Evolutionary conservation across 2,329 filamentous ascomycete species (phyloP), one percentile per base, ranked within the genome.

Genomic region (Alternaria conjuncta): DNA sequence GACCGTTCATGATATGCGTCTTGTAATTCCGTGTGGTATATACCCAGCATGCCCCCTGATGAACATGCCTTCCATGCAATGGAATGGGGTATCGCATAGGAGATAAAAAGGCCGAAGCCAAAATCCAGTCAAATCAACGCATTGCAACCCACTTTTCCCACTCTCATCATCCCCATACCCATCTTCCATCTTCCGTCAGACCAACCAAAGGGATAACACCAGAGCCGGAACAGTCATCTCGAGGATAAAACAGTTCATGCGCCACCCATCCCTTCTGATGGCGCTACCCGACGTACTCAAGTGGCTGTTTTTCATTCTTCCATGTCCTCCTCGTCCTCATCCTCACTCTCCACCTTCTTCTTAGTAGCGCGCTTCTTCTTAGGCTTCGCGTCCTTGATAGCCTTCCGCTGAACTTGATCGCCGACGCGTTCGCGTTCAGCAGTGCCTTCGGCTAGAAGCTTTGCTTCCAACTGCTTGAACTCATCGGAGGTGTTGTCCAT

Each of bases 401-500:
- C 55, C 46, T 63, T 65, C 13, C 80, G 77, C 63, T 77, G 50
- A 11, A 92, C 92, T 81, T 96, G 92, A 36, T 89, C 91, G 79
- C 92, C 89, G 55, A 95, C 86, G 77, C 91, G 92, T 66, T 87
- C 86, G 57, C 96, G 85, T 81, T 97, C 93, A 10, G 82, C 83
- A 18, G 84, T 85, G 1, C 96, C 96, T 74, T 87, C 84, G 41
- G 86, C 88, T 61, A 90, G 86, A 69, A 98, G 78, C 54, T 88
- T 84, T 61, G 80, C 78, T 68, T 93, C 93, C 56, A 92, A 80
- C 12, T 83, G 79, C 69, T 80, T 83, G 76, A 97, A 97, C 71
- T 92, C 90, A 9, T 89, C 85, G n/a, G 87, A 84, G 36, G 93
- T 90, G 0, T 88, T 78, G 76, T 97, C 91, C 88, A 94, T 93